Percentiles rank a stretch among this genome's conserved stretches.
Evolutionary conservation across 2,329 filamentous ascomycete genomes (phyloP).

Genomic region (Endoconidiophora laricicola): DNA sequence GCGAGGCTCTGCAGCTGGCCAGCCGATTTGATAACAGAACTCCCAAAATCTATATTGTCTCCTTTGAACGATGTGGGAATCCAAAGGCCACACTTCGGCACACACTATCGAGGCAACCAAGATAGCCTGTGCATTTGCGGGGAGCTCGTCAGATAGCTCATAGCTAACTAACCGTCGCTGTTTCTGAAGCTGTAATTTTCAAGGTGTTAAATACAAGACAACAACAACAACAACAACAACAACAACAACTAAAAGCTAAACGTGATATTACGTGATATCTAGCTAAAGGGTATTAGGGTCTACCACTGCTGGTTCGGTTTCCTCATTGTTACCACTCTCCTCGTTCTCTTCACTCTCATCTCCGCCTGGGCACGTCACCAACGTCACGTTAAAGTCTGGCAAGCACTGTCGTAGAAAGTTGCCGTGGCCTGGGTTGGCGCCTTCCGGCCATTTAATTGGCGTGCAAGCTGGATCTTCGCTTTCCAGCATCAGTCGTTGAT

Average conservation of each 20-base stretch:
- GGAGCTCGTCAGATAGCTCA: too few relatives aligned
- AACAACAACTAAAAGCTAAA: too few relatives aligned
- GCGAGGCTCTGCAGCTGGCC: not conserved
- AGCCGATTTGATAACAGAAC: slow-evolving; percentile 6
- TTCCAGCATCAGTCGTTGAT: slow-evolving; percentile 19
- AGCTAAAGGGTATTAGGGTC: not conserved
- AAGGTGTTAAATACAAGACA: too few relatives aligned
- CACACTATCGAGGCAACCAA: too few relatives aligned
- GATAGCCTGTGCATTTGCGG: too few relatives aligned
- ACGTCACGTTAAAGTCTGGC: slow-evolving; percentile 4
- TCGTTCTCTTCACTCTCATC: not conserved
- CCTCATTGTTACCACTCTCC: not conserved
- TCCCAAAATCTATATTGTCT: too few relatives aligned
- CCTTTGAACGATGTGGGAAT: too few relatives aligned
- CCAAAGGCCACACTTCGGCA: too few relatives aligned
- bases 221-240: too few relatives aligned
- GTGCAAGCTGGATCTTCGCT: slow-evolving; percentile 20
- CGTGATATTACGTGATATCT: not conserved
- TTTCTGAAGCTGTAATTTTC: too few relatives aligned
- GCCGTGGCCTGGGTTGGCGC: slow-evolving; percentile 21
- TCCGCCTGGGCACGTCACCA: slow-evolving; percentile 1
- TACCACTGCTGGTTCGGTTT: too few relatives aligned
- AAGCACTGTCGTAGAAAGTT: slow-evolving; percentile 17
- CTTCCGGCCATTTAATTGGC: slow-evolving; percentile 22
- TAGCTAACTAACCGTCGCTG: too few relatives aligned